These are phyloP conservation scores for Pichia gijzeniarum DNA, from an alignment of 805 yeast genomes.

Conservation along the genomic window DNA sequence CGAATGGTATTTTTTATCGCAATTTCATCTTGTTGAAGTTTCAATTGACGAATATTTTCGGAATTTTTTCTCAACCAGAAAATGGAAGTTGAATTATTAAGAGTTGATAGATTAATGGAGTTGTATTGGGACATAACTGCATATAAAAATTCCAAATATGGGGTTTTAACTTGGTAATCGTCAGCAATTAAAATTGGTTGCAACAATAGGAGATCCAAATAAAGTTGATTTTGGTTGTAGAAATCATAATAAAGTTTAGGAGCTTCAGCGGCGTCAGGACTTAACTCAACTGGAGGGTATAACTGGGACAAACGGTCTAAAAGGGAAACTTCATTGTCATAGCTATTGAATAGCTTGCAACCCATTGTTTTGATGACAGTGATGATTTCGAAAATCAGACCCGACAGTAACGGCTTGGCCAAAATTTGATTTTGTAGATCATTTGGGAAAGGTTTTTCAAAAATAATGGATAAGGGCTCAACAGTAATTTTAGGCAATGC, in stretches of 20 bases:
- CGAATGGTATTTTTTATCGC: conserved; percentile 24
- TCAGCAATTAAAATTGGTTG: conserved; percentile 90
- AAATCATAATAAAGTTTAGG: conserved; percentile 66
- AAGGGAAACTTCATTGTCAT: conserved; percentile 58
- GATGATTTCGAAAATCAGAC: conserved; percentile 67
- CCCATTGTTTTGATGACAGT: conserved; percentile 74
- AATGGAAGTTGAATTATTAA: conserved; percentile 25
- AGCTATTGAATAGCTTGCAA: conserved; percentile 61
- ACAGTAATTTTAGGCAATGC: conserved; percentile 75
- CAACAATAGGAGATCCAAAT: conserved; percentile 68
- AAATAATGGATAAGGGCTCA: conserved; percentile 66
- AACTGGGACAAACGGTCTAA: conserved; percentile 45
- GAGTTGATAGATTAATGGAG: conserved; percentile 38
- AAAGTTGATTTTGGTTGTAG: conserved; percentile 48
- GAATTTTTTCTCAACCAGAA: conserved; percentile 28
- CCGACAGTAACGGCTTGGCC: conserved; percentile 80
- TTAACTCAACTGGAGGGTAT: conserved; percentile 32
- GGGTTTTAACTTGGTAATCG: conserved; percentile 78
- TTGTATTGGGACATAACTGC: conserved; percentile 65
- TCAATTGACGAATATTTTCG: conserved; percentile 25
- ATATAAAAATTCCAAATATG: conserved; percentile 82
- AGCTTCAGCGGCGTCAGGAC: conserved; percentile 35
- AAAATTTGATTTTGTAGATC: conserved; percentile 58
- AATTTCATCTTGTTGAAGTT: conserved; percentile 23
- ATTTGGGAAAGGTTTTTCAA: conserved; percentile 63